phyloP scores from a whole-genome alignment of 345 rosid genomes.

The Rhodomyrtus tomentosa region DNA sequence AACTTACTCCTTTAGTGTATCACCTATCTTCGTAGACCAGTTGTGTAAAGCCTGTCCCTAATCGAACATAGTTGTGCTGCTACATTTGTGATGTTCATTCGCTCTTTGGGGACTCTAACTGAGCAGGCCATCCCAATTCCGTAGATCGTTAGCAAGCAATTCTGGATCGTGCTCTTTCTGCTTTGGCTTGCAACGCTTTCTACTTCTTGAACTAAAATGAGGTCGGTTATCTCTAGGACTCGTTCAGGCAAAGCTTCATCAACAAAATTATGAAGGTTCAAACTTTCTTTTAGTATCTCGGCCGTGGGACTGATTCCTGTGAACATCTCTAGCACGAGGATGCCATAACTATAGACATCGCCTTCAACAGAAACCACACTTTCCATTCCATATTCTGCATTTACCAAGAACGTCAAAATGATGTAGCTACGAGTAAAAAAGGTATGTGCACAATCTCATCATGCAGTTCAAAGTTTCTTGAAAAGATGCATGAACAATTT shows the following conservation, averaged over 20 bases:
- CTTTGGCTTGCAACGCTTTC: neutral
- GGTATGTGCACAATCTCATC: neutral
- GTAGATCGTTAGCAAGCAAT: neutral
- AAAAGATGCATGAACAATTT: neutral
- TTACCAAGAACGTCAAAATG: neutral
- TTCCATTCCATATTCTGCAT: slow-evolving; percentile 22
- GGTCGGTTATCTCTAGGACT: slow-evolving; percentile 3
- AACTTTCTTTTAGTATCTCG: slow-evolving; percentile 4
- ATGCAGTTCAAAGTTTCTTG: neutral
- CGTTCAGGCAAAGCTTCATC: slow-evolving; percentile 6
- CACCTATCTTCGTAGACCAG: neutral
- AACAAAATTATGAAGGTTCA: neutral
- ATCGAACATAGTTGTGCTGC: neutral
- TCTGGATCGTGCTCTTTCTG: neutral
- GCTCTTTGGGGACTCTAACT: neutral
- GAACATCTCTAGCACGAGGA: slow-evolving; percentile 17
- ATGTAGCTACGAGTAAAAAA: neutral
- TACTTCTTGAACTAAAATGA: neutral
- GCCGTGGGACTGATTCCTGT: slow-evolving; percentile 12
- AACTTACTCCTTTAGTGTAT: neutral
- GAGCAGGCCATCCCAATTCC: slow-evolving; percentile 14
- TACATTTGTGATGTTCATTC: neutral
- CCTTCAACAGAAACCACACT: slow-evolving; percentile 3
- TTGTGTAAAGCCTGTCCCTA: neutral
- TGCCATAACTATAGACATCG: slow-evolving; percentile 20